Percentiles rank a stretch among this genome's conserved stretches.
Conservation (phyloP, 768 basidiomycete genomes). For the Coprinopsis sp. region DNA sequence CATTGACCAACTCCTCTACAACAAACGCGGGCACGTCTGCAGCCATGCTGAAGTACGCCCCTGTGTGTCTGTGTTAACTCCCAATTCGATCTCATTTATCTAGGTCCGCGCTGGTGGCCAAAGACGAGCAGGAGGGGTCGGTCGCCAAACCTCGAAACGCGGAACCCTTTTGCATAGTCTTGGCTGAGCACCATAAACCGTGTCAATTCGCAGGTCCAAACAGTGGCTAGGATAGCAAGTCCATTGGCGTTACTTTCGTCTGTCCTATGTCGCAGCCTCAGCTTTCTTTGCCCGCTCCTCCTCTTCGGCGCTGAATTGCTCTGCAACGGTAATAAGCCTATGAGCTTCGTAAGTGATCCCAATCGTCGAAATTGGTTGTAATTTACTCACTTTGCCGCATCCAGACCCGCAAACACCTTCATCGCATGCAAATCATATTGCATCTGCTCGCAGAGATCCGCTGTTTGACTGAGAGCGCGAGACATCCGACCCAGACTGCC, state of each 20-base stretch:
- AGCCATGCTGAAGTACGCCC: conserved; percentile 86
- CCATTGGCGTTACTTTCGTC: not conserved
- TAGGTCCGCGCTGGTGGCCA: conserved; percentile 87
- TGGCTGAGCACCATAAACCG: conserved; percentile 97
- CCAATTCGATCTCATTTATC: not conserved
- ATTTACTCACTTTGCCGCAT: conserved; percentile 71
- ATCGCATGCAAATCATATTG: conserved; percentile 75
- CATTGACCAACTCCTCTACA: conserved; percentile 91
- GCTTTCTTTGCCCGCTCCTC: conserved; percentile 18
- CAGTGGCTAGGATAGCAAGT: too few relatives aligned
- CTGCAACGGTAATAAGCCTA: conserved; percentile 42
- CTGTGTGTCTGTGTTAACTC: not conserved
- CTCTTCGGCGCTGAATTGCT: conserved; percentile 31
- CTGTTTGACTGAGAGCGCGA: conserved; percentile 63
- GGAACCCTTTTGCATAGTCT: conserved; percentile 80
- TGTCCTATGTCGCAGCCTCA: not conserved
- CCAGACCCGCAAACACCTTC: conserved; percentile 71
- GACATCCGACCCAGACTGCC: conserved; percentile 64
- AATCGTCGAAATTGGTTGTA: not conserved
- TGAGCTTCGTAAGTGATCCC: not conserved
- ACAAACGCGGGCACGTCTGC: conserved; percentile 91
- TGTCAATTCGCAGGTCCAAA: conserved; percentile 94
- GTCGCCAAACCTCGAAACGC: conserved; percentile 61
- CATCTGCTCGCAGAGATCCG: conserved; percentile 72
- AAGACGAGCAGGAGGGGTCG: conserved; percentile 60